Base-by-base conservation (phyloP, 495 filamentous ascomycete genomes). In the Pyrenula massariospora region DNA sequence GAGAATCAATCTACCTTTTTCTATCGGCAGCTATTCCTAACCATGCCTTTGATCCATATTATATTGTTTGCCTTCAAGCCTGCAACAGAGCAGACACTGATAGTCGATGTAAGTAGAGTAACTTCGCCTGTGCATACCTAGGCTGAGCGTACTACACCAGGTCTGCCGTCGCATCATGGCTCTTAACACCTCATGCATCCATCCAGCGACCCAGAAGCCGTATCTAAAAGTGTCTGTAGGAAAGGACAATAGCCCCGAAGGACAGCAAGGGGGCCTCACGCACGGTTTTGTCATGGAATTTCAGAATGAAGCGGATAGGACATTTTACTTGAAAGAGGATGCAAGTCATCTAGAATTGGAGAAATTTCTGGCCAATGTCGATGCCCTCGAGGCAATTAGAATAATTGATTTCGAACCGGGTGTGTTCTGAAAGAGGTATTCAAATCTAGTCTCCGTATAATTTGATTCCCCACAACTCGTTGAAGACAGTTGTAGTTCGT, bases 251-350 rank as follows among this genome's bases (percentile, higher is more conserved):
- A 42, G 31, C 15, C 31, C 31, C 31, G 31, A 42, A 15, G 31
- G 31, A 5, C 31, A 42, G 15, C 31, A 42, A 42, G 31, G 31
- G 31, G 31, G 31, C 31, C 31, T 42, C 31, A 57, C 58, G 21
- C 56, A 60, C 42, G 58, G 49, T 1, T 58, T 60, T 23, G 58
- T 60, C 19, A 21, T 60, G 36, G 58, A 60, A 24, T 60, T 60
- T 50, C 56, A 60, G 56, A 60, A 60, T 25, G 47, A 47, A 15
- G 58, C 12, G n/a, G 58, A 60, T 49, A 47, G 56, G 12, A 55
- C 54, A 10, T 60, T 58, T 47, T 60, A 60, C 24, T 48, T 57
- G 20, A 49, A 22, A 20, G 48, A 57, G 24, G 58, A 60, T 51
- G 25, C 47, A 12, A 55, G 48, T 2, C 56, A 60, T 54, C 24